Base-by-base conservation (phyloP, 352 stramenopile species). In the Phytophthora colocasiae region DNA sequence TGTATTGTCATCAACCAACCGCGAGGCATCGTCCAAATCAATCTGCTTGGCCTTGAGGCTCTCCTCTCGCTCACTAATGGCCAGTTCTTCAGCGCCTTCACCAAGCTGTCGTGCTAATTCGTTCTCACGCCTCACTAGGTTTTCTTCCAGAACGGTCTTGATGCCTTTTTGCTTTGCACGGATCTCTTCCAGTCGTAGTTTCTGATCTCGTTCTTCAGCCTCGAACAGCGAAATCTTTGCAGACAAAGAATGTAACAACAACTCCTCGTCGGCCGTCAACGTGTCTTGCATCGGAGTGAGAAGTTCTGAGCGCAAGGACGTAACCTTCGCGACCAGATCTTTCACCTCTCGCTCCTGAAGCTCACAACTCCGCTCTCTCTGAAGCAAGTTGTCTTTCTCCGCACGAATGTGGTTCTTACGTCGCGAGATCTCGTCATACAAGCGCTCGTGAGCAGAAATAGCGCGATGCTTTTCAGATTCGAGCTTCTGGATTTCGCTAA, bases 101-200 rank as follows among this genome's bases (percentile, higher is more conserved):
- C 76, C 83, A 48, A 95, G 71, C 40, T 91, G 79, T 14, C 69
- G 63, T 4, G 58, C 62, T 31, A 96, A 62, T 61, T 96, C 89
- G 46, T 77, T 84, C 40, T 89, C 83, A 40, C 96, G 86, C 64
- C 89, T 91, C 24, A 97, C 65, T 24, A 99, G 77, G 69, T 99
- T 98, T 63, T 98, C 85, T 47, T 89, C 80, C 8, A 99, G 71
- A 44, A 98, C 79, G 15, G 90, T 95, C 59, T 97, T 80, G 15
- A 98, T 80, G 11, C 83, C 82, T 31, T 98, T 87, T 39, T 96
- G 93, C 53, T 93, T 87, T 10, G 82, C 87, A 6, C 88, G 87
- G n/a, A 97, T 73, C 32, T 98, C 91, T 62, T 98, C 93, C 7
- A 98, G 65, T 14, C 77, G 66, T 34, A 82, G 78, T 43, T 78